phyloP scores from a whole-genome alignment of 805 yeast species.

The Myxozyma melibiosi region DNA sequence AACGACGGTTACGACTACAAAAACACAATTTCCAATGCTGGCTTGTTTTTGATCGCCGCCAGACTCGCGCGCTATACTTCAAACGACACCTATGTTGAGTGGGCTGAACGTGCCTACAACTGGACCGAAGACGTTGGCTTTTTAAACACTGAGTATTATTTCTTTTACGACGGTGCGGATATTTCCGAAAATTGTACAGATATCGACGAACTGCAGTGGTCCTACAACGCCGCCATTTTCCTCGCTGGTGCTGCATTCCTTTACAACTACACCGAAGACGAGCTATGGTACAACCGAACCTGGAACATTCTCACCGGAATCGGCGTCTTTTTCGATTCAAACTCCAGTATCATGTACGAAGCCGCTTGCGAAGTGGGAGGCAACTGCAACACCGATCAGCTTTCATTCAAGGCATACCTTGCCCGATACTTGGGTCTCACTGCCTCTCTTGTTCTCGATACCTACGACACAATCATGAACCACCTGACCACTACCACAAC shows the following conservation, averaged over 20 bases:
- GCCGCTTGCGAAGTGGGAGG: constrained; percentile 72
- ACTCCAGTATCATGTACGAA: constrained; percentile 65
- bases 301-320: constrained; percentile 57
- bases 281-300: constrained; percentile 68
- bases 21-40: constrained; percentile 82
- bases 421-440: constrained; percentile 75
- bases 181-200: constrained; percentile 61
- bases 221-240: constrained; percentile 83
- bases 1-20: constrained; percentile 92
- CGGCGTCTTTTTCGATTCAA: constrained; percentile 49
- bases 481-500: constrained; percentile 53
- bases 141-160: constrained; percentile 40
- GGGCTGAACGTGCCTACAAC: constrained; percentile 69
- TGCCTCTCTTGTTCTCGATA: constrained; percentile 66
- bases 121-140: constrained; percentile 62
- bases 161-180: constrained; percentile 53
- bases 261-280: constrained; percentile 69
- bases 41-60: constrained; percentile 78
- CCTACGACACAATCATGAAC: constrained; percentile 42
- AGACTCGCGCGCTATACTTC: constrained; percentile 77
- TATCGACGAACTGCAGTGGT: constrained; percentile 69
- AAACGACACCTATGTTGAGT: constrained; percentile 68
- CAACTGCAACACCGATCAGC: constrained; percentile 81
- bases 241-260: constrained; percentile 79
- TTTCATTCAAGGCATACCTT: constrained; percentile 85